These are phyloP conservation scores for Ogataea nakhonphanomensis DNA, from an alignment of 805 yeast species.

Conservation along the genomic window DNA sequence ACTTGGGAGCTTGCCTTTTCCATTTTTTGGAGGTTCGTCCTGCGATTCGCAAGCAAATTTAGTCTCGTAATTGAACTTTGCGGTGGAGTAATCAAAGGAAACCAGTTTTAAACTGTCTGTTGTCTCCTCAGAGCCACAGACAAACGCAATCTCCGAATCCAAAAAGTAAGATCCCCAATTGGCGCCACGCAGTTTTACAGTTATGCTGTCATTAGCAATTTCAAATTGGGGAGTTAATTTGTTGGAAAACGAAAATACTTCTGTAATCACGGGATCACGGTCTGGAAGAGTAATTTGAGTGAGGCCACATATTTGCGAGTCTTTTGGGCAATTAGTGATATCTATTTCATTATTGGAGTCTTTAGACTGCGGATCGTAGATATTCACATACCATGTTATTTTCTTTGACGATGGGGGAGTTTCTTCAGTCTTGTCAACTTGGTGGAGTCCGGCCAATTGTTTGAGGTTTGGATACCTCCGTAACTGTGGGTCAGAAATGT, in stretches of 20 bases:
- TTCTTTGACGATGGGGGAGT: slow-evolving; percentile 80
- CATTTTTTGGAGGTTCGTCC: slow-evolving; percentile 28
- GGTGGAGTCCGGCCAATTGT: slow-evolving; percentile 47
- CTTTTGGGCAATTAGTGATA: slow-evolving; percentile 57
- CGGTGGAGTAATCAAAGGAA: slow-evolving; percentile 37
- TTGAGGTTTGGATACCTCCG: slow-evolving; percentile 39
- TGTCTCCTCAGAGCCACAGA: slow-evolving; percentile 39
- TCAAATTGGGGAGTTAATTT: slow-evolving; percentile 36
- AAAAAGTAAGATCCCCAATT: slow-evolving; percentile 67
- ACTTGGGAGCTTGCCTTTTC: slow-evolving; percentile 26
- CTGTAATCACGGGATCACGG: slow-evolving; percentile 46
- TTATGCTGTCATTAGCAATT: slow-evolving; percentile 30
- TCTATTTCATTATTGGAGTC: slow-evolving; percentile 30
- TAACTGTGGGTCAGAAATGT: slow-evolving; percentile 33
- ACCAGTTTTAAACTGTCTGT: slow-evolving; percentile 30
- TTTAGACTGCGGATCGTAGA: slow-evolving; percentile 54
- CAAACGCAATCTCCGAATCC: slow-evolving; percentile 44
- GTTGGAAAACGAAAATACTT: slow-evolving; percentile 56
- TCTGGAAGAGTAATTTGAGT: slow-evolving; percentile 53
- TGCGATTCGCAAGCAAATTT: slow-evolving; percentile 38
- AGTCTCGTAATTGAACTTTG: slow-evolving; percentile 33
- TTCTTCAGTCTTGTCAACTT: slow-evolving; percentile 37
- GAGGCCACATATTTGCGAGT: slow-evolving; percentile 77
- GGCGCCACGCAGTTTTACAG: slow-evolving; percentile 46
- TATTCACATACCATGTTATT: slow-evolving; percentile 64